Base-by-base conservation (phyloP, 2,329 filamentous ascomycete genomes). In the Colletotrichum cereale region DNA sequence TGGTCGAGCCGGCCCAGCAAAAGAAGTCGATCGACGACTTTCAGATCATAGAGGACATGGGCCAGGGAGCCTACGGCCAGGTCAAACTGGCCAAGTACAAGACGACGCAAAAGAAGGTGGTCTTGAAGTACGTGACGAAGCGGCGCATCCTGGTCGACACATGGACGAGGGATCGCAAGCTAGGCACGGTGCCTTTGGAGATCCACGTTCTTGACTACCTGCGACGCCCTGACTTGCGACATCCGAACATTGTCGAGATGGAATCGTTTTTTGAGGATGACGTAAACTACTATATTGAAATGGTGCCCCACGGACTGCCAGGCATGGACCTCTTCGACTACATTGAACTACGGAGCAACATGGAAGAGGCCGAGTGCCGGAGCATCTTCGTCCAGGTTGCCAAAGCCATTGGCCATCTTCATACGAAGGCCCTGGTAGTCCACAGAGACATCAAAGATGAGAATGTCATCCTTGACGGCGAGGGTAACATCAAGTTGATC, bases 291-390 rank as follows among this genome's bases (percentile, higher is more conserved):
- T 99, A 99, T 82, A 99, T 99, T 76, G 96, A 98, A 81, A 99
- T 98, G 94, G 88, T 93, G 18, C 96, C 96, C 0, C 96, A 98
- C 77, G 96, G 96, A 1, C 86, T 98, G 47, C 96, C 96, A 0
- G 96, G 96, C 16, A 98, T 99, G 95, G 96, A 99, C 80, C 87
- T 99, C 2, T 99, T 99, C 78, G 96, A 99, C 82, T 99, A 99
- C 81, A 99, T 99, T 75, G 96, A 99, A 81, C 88, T 99, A 65
- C 92, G 96, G 34, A 91, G 95, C 56, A 98, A 96, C 77, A 99
- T 99, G 96, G 94, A 97, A 64, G 96, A 99, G 83, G 86, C 89
- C 10, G 96, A 99, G 80, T 97, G 95, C 79, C 90, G 94, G 64
- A 97, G 93, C 82, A 99, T 99, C 73, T 99, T 99, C 80, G 89